Evolutionary conservation across 2,329 filamentous ascomycete species (phyloP).

Genomic region (Hypoxylon sp.): DNA sequence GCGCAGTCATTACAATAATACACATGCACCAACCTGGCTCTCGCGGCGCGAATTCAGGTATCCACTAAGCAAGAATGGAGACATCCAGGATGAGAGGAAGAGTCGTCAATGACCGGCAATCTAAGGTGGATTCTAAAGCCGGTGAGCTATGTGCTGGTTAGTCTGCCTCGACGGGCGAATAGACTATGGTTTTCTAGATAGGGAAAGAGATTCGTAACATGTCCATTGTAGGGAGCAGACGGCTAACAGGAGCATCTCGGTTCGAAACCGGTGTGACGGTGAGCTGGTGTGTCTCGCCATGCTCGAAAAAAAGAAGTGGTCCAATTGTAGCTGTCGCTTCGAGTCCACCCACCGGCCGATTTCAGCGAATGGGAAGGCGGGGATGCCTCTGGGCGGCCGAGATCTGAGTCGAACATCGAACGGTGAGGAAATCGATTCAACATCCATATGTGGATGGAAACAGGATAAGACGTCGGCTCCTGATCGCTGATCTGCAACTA

Average conservation of each 20-base stretch:
- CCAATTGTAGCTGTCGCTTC: constrained; percentile 28
- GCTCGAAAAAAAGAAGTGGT: constrained; percentile 20
- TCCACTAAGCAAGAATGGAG: constrained; percentile 19
- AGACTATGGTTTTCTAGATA: constrained; percentile 28
- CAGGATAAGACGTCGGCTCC: constrained; percentile 21
- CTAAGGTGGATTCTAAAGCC: constrained; percentile 31
- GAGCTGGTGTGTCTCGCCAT: constrained; percentile 37
- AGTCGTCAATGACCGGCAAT: constrained; percentile 24
- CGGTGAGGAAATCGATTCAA: constrained; percentile 6
- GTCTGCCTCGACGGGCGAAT: constrained; percentile 27
- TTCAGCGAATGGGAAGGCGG: constrained; percentile 27
- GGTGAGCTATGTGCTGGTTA: constrained; percentile 22
- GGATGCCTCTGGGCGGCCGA: constrained; percentile 19
- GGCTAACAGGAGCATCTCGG: constrained; percentile 31
- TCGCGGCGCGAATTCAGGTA: constrained; percentile 23
- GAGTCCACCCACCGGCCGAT: constrained; percentile 27
- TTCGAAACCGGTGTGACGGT: constrained; percentile 36
- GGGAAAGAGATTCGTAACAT: constrained; percentile 31
- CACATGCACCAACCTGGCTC: constrained; percentile 33
- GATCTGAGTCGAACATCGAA: constrained; percentile 21
- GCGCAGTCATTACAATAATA: constrained; percentile 18
- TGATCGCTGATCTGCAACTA: constrained; percentile 21
- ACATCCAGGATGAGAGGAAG: constrained; percentile 27
- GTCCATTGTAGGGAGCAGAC: constrained; percentile 32
- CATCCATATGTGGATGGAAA: constrained; percentile 12